Evolutionary conservation across 768 basidiomycete species (phyloP).

Genomic region (Macrolepiota albuminosa): DNA sequence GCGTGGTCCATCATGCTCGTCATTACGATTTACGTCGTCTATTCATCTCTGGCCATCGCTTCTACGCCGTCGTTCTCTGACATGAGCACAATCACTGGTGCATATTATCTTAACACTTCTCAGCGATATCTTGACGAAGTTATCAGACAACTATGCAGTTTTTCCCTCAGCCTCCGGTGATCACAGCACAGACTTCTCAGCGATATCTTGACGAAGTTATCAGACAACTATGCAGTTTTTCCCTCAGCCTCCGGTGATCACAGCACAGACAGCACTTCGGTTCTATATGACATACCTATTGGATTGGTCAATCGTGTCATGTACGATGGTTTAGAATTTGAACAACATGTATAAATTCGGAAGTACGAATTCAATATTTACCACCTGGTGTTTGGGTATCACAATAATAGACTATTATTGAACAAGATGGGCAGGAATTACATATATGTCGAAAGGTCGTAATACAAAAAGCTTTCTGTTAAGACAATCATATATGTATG

Average conservation of each 20-base stretch:
- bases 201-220: constrained; percentile 4
- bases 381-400: not conserved
- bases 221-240: constrained; percentile 56
- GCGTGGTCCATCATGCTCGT: constrained; percentile 69
- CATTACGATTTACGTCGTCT: constrained; percentile 72
- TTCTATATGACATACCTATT: constrained; percentile 79
- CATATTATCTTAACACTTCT: constrained; percentile 1
- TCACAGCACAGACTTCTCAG: constrained; percentile 30
- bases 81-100: constrained; percentile 65
- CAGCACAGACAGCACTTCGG: constrained; percentile 44
- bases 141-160: constrained; percentile 52
- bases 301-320: constrained; percentile 74
- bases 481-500: not conserved
- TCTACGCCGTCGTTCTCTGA: constrained; percentile 69
- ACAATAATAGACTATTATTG: not conserved
- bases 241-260: constrained; percentile 34
- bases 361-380: not conserved
- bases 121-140: constrained; percentile 5
- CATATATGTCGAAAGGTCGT: not conserved
- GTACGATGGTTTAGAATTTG: constrained; percentile 29
- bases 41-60: constrained; percentile 70
- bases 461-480: not conserved
- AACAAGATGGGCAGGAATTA: not conserved
- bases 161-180: constrained; percentile 35
- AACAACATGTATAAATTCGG: not conserved